A percentile compares a stretch with the other conserved stretches of the same genome.
Conservation (phyloP, 345 rosid species). For the Citrus unshiu region DNA sequence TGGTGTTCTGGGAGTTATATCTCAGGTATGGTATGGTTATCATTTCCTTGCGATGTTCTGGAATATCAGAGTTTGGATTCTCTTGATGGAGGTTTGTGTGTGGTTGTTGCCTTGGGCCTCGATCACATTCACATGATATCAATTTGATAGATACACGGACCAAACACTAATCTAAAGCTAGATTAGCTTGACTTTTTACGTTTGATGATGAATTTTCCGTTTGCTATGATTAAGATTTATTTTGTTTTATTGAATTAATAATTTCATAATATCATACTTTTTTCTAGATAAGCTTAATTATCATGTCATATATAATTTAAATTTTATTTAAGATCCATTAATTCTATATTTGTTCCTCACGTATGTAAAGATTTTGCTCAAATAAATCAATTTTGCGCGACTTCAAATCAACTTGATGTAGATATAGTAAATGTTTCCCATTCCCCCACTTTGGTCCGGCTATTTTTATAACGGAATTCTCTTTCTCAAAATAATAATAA, state of each 20-base stretch:
- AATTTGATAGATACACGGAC: neutral
- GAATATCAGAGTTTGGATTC: neutral
- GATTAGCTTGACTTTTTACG: neutral
- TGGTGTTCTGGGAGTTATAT: constrained; percentile 82
- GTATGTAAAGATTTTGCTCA: neutral
- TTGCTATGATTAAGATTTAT: neutral
- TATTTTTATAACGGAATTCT: no score
- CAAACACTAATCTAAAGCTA: neutral
- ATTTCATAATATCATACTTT: neutral
- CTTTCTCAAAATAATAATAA: no score
- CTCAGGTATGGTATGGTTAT: constrained; percentile 41
- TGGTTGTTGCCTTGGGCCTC: neutral
- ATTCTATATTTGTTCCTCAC: neutral
- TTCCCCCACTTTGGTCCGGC: no score
- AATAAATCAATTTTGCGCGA: no score
- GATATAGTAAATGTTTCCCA: no score
- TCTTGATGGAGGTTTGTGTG: neutral
- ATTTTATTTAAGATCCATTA: neutral
- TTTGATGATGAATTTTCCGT: neutral
- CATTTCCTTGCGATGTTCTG: no score
- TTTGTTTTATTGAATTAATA: neutral
- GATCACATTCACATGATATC: neutral
- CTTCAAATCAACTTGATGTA: neutral
- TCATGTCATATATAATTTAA: no score
- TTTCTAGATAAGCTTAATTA: neutral